Percentiles rank a stretch among this genome's conserved stretches.
Conservation (phyloP, 768 basidiomycete genomes). For the Podaxis carcinomalis region DNA sequence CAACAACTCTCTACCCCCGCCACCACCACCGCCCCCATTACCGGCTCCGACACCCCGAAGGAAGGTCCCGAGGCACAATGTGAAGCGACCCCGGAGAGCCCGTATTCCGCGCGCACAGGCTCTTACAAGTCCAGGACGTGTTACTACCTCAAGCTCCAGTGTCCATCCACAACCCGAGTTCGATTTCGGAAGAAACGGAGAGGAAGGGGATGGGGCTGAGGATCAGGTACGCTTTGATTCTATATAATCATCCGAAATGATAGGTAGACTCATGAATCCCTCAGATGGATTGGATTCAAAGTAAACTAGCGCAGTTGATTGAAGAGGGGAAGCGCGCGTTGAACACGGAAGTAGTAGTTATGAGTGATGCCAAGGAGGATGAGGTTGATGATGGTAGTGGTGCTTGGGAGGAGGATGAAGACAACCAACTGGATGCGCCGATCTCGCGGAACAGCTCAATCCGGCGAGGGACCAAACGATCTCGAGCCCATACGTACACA, state of each 20-base stretch:
- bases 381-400: constrained; percentile 74
- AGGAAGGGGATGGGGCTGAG: constrained; percentile 30
- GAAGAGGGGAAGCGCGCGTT: constrained; percentile 78
- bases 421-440: constrained; percentile 13
- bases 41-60: background rate
- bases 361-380: constrained; percentile 70
- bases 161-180: constrained; percentile 34
- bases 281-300: constrained; percentile 86
- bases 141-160: constrained; percentile 21
- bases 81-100: constrained; percentile 10
- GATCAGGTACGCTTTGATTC: constrained; percentile 34
- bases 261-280: background rate
- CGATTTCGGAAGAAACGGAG: constrained; percentile 31
- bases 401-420: constrained; percentile 69
- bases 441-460: constrained; percentile 2
- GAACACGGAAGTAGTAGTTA: constrained; percentile 71
- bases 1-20: constrained; percentile 26
- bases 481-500: background rate
- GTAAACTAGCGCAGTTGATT: constrained; percentile 63
- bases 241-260: background rate
- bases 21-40: background rate
- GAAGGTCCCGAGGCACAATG: constrained; percentile 6
- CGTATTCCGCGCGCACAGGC: background rate
- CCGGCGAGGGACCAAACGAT: constrained; percentile 3
- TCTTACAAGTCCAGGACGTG: constrained; percentile 9